phyloP scores from a whole-genome alignment of 768 basidiomycete species.

The Mycena crocata region DNA sequence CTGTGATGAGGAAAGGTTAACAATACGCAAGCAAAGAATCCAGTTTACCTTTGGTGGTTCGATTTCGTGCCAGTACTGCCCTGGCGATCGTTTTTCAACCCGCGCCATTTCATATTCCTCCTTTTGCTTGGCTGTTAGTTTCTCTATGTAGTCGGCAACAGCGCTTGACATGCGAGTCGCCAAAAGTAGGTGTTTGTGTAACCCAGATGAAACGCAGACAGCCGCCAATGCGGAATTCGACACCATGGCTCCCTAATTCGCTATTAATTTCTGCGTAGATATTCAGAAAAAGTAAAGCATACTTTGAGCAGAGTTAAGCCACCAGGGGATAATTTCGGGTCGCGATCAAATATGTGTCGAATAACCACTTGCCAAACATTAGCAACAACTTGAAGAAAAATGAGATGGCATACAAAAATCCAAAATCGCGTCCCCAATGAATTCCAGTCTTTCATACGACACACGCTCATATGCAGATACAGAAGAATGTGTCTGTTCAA shows the following conservation, averaged over 20 bases:
- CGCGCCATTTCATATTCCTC: slow-evolving; percentile 61
- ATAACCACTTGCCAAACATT: slow-evolving; percentile 70
- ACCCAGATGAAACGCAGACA: slow-evolving; percentile 75
- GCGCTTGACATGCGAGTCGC: slow-evolving; percentile 63
- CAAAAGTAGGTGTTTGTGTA: slow-evolving; percentile 71
- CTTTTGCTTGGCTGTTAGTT: slow-evolving; percentile 57
- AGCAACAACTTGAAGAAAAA: slow-evolving; percentile 16
- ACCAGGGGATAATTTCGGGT: slow-evolving; percentile 76
- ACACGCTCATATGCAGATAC: slow-evolving; percentile 64
- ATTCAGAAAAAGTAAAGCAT: slow-evolving; percentile 9
- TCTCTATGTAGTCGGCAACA: slow-evolving; percentile 65
- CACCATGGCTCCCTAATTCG: slow-evolving; percentile 81
- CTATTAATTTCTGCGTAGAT: slow-evolving; percentile 15
- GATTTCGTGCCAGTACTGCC: slow-evolving; percentile 84
- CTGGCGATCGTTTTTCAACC: slow-evolving; percentile 62
- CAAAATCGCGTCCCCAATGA: slow-evolving; percentile 87
- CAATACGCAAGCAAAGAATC: background rate
- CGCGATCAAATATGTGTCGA: slow-evolving; percentile 72
- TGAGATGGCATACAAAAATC: slow-evolving; percentile 73
- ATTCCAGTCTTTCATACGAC: slow-evolving; percentile 83
- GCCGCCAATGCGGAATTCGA: slow-evolving; percentile 84
- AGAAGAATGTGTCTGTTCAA: slow-evolving; percentile 73
- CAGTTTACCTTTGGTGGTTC: slow-evolving; percentile 79
- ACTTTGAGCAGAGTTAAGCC: slow-evolving; percentile 86
- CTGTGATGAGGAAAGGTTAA: slow-evolving; percentile 49